Conservation (phyloP, 1,284 basidiomycete species). For the Hortiboletus rubellus region DNA sequence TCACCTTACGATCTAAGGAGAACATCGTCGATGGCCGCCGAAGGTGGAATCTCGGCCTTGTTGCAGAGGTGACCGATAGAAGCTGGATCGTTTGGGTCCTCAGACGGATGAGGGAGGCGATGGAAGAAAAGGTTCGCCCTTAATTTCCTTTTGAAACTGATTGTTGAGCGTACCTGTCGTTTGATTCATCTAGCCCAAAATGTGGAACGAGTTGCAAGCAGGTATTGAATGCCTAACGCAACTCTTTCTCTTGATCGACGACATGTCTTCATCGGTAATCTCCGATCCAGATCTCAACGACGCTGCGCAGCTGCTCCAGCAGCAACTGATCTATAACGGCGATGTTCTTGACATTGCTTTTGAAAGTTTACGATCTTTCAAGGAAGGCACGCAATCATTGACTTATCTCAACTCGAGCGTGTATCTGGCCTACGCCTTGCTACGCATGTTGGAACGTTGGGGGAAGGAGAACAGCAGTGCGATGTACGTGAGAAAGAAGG, state of each 20-base stretch:
- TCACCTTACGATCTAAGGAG: conserved; percentile 54
- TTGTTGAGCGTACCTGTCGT: conserved; percentile 9
- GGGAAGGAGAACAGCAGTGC: conserved; percentile 63
- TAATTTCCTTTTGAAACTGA: conserved; percentile 12
- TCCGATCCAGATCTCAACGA: conserved; percentile 61
- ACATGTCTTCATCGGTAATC: conserved; percentile 46
- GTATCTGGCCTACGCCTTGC: conserved; percentile 76
- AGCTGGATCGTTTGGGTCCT: conserved; percentile 87
- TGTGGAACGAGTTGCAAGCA: conserved; percentile 94
- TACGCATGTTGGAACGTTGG: conserved; percentile 87
- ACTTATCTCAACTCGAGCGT: conserved; percentile 85
- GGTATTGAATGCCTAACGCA: conserved; percentile 91
- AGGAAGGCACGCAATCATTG: conserved; percentile 66
- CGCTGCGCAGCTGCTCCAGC: conserved; percentile 76
- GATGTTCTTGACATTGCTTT: conserved; percentile 87
- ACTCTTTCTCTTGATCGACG: conserved; percentile 80
- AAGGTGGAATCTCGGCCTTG: conserved; percentile 69
- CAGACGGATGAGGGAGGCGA: conserved; percentile 80
- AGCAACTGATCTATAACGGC: conserved; percentile 91
- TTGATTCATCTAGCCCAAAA: conserved; percentile 63
- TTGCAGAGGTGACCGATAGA: conserved; percentile 84
- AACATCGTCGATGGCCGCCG: conserved; percentile 32
- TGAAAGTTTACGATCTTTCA: conserved; percentile 74
- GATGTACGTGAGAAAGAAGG: conserved; percentile 75
- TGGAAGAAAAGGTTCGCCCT: conserved; percentile 79